Evolutionary conservation across 2,329 filamentous ascomycete species (phyloP), one percentile per base, ranked within the genome.

Genomic region (Epichloe glyceriae): DNA sequence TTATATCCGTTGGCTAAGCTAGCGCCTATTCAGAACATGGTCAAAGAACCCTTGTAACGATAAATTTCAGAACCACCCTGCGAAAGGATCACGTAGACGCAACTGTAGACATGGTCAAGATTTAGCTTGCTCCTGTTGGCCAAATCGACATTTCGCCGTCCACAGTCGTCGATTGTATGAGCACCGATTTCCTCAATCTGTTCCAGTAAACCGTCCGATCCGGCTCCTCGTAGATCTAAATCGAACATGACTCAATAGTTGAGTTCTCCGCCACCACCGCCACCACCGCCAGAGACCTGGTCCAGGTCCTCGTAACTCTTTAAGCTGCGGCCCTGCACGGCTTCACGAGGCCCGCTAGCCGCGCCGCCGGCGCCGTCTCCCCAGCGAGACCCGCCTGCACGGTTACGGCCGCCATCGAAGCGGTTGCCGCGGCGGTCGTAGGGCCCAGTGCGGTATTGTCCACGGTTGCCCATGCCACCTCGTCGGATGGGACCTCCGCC

Each of bases 221-320:
- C 20, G 1, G 34, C 30, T 42, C 42, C 22, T 46, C 10, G 30
- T 42, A 14, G 6, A 40, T 33, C 17, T 17, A 33, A 12, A 41
- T 22, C 33, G 33, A 42, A 47, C 2, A 15, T 30, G 38, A 10
- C 30, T 53, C 43, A 97, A 64, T 97, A 97, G 68, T 97, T 94
- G 61, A 97, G 72, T 70, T 96, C 91, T 30, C 87, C 86, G 40
- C 84, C 82, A 40, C 84, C 87, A 37, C 87, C 86, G 39, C 84
- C 82, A 40, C 84, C 87, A 37, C 79, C 75, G 14, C 83, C 80
- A 38, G 82, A 82, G 52, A 85, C 84, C 44, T 94, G 91, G 70
- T 98, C 93, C 22, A 98, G 73, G 64, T 98, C 93, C 67, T 98
- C 94, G 64, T 98, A 98, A 66, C 88, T 96, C 76, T 95, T 95